These are phyloP conservation scores for Typha latifolia DNA, from an alignment of 176 grass and related monocot species.

Conservation along the genomic window DNA sequence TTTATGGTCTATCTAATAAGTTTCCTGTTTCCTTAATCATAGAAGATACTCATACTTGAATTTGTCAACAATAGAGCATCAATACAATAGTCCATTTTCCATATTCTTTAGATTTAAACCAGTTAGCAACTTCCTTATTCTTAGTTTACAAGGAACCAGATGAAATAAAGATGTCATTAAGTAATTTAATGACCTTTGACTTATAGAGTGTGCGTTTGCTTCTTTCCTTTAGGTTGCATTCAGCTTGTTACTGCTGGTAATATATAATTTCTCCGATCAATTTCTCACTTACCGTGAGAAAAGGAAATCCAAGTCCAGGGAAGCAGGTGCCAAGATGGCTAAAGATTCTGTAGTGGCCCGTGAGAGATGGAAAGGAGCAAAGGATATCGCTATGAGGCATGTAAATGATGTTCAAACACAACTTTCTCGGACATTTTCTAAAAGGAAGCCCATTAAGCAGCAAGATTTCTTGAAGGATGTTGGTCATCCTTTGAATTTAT, in stretches of 20 bases:
- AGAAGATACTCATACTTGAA: neutral
- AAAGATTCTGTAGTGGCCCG: slow-evolving; percentile 44
- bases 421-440: slow-evolving; percentile 18
- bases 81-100: neutral
- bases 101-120: neutral
- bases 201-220: neutral
- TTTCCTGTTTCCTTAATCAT: neutral
- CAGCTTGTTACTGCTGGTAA: slow-evolving; percentile 37
- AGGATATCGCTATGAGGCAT: slow-evolving; percentile 33
- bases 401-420: slow-evolving; percentile 7
- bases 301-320: slow-evolving; percentile 43
- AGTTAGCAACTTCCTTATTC: neutral
- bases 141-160: neutral
- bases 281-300: slow-evolving; percentile 39
- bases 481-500: slow-evolving; percentile 19
- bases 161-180: neutral
- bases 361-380: slow-evolving; percentile 55
- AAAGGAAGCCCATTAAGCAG: slow-evolving; percentile 5
- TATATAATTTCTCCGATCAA: slow-evolving; percentile 61
- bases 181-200: neutral
- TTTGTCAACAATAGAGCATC: neutral
- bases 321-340: slow-evolving; percentile 49
- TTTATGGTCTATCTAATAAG: neutral
- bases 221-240: slow-evolving; percentile 40
- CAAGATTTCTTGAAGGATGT: slow-evolving; percentile 16